Evolutionary conservation across 768 basidiomycete genomes (phyloP).

Genomic region (Boletus eberwhitei): DNA sequence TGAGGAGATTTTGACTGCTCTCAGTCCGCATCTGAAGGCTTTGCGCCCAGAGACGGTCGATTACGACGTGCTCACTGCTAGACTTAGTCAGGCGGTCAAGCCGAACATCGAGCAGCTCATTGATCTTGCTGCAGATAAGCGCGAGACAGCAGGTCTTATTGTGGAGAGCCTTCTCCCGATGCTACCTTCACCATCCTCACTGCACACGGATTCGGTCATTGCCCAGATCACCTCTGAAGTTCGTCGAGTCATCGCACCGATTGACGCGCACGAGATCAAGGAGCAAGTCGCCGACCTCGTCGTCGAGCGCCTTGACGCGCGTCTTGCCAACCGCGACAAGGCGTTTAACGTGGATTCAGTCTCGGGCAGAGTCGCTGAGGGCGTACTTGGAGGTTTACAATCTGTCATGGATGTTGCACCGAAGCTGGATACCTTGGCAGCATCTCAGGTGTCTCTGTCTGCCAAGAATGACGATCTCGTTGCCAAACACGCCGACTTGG

Average conservation of each 20-base stretch:
- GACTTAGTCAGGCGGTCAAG: conserved; percentile 81
- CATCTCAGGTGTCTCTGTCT: conserved; percentile 41
- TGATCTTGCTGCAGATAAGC: conserved; percentile 83
- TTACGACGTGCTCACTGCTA: conserved; percentile 71
- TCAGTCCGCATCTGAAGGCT: conserved; percentile 60
- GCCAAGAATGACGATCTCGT: conserved; percentile 38
- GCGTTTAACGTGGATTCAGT: conserved; percentile 60
- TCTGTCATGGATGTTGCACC: conserved; percentile 39
- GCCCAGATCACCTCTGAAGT: conserved; percentile 65
- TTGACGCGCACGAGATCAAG: conserved; percentile 84
- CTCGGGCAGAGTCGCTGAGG: conserved; percentile 52
- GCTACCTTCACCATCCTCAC: conserved; percentile 42
- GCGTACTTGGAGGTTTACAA: conserved; percentile 43
- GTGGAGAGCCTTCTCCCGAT: conserved; percentile 69
- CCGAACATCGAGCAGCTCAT: conserved; percentile 87
- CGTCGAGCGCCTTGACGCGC: conserved; percentile 79
- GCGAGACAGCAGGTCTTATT: conserved; percentile 81
- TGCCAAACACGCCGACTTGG: conserved; percentile 39
- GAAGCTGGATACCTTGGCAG: conserved; percentile 39
- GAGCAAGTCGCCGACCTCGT: conserved; percentile 88
- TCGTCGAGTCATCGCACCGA: conserved; percentile 64
- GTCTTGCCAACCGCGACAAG: conserved; percentile 75
- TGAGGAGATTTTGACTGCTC: conserved; percentile 53
- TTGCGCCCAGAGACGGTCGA: conserved; percentile 68
- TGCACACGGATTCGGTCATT: conserved; percentile 56